Evolutionary conservation across 345 rosid genomes (phyloP), one percentile per base, ranked within the genome.

Genomic region (Populus alba): DNA sequence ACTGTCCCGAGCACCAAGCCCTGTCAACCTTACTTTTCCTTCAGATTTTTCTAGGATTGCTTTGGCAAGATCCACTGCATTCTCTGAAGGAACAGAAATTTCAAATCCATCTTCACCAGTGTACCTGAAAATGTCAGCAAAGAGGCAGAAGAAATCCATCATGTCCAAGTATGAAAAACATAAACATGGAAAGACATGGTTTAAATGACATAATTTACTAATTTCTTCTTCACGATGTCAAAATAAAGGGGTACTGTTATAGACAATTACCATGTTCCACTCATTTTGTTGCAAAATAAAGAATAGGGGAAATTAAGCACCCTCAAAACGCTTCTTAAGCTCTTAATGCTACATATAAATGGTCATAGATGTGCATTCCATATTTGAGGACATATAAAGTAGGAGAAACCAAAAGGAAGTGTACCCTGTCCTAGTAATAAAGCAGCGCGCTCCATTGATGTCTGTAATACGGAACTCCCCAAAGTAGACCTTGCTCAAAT

Each of bases 31-130:
- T 66, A 92, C 80, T 86, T 97, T 97, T 23, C 93, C 96, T 83
- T 91, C 97, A 0, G 98, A 97, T 77, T 92, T 94, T 81, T 94
- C 99, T 75, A 97, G 68, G 88, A 92, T 90, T 66, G 97, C 99
- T 87, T 91, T 97, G 29, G 97, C 93, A 29, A 94, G 87, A 84
- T 97, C 97, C 78, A 91, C 89, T 1, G 92, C 93, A 29, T 91
- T 20, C 84, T 97, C 97, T 1, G 93, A 90, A 75, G 97, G 98
- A 69, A 91, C 96, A 0, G 98, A 97, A 78, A 97, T 97, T 87
- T 97, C 99, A 83, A 97, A 94, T 31, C 99, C 99, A 78, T 97
- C 99, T 86, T 97, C 99, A 57, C 98, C 98, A 5, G 96, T 91
- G 79, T 94, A 97, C 83, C 98, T 94, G 86, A 76, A 83, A 73